Evolutionary conservation across 2,329 filamentous ascomycete species (phyloP).

Genomic region (Colletotrichum neosansevieriae): DNA sequence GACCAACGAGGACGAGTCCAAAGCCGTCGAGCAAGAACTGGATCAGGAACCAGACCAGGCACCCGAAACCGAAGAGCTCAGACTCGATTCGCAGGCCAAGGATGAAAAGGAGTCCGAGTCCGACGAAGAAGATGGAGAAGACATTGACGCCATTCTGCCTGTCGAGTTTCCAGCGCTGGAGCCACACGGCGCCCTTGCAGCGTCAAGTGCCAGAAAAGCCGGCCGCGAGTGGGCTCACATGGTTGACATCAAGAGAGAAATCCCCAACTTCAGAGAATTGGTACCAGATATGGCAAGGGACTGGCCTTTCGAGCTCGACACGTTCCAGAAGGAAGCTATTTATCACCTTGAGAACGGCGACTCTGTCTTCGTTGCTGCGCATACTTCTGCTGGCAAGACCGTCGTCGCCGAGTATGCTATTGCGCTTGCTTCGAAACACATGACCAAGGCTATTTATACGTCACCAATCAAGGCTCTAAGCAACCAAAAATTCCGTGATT

Average conservation of each 20-base stretch:
- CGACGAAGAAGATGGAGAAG: slow-evolving; percentile 63
- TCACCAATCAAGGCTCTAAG: slow-evolving; percentile 98
- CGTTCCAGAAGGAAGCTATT: slow-evolving; percentile 97
- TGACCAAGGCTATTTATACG: slow-evolving; percentile 99
- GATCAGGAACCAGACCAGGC: slow-evolving; percentile 59
- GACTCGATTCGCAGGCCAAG: slow-evolving; percentile 41
- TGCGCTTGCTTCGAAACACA: slow-evolving; percentile 94
- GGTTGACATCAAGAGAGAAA: slow-evolving; percentile 93
- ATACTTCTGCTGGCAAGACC: slow-evolving; percentile 97
- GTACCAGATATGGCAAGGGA: slow-evolving; percentile 96
- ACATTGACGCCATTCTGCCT: slow-evolving; percentile 88
- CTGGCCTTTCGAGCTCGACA: slow-evolving; percentile 97
- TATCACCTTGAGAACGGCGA: slow-evolving; percentile 97
- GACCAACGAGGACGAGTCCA: slow-evolving; percentile 63
- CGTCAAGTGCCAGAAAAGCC: slow-evolving; percentile 78
- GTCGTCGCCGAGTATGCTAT: slow-evolving; percentile 99
- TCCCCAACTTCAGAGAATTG: slow-evolving; percentile 92
- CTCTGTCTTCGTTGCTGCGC: slow-evolving; percentile 96
- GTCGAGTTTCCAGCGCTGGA: slow-evolving; percentile 94
- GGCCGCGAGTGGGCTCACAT: slow-evolving; percentile 97
- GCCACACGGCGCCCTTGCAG: slow-evolving; percentile 80
- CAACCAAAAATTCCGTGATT: slow-evolving; percentile 98
- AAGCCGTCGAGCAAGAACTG: slow-evolving; percentile 58
- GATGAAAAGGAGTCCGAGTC: slow-evolving; percentile 51
- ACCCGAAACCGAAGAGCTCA: slow-evolving; percentile 47